phyloP scores from a whole-genome alignment of 2,329 filamentous ascomycete genomes.

The Fusarium transvaalense region DNA sequence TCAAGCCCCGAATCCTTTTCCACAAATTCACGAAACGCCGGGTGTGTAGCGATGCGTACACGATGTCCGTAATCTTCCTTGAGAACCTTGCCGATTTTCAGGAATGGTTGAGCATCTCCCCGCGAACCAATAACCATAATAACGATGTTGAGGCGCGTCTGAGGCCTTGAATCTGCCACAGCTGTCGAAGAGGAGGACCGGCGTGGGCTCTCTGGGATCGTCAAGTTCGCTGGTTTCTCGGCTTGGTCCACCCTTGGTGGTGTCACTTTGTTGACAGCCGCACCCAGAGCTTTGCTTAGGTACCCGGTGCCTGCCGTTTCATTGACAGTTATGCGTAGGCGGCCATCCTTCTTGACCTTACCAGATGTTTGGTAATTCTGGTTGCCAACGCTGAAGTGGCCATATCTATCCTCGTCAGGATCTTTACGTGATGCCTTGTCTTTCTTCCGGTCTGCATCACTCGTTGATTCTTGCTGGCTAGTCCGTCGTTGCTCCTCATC shows the following conservation, averaged over 20 bases:
- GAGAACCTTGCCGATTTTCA: slow-evolving; percentile 79
- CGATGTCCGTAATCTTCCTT: slow-evolving; percentile 79
- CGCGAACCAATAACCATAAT: slow-evolving; percentile 86
- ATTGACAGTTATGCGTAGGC: slow-evolving; percentile 78
- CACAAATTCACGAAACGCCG: slow-evolving; percentile 81
- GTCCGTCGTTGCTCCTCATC: slow-evolving; percentile 17
- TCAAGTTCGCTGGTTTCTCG: slow-evolving; percentile 18
- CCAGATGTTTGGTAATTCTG: slow-evolving; percentile 74
- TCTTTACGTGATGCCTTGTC: slow-evolving; percentile 4
- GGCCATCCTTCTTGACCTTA: slow-evolving; percentile 75
- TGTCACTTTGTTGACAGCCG: slow-evolving; percentile 63
- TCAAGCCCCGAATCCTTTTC: slow-evolving; percentile 79
- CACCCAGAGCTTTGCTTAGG: slow-evolving; percentile 78
- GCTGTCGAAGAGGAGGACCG: slow-evolving; percentile 52
- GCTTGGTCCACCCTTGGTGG: slow-evolving; percentile 17
- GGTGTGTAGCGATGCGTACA: slow-evolving; percentile 83
- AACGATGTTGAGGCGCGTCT: slow-evolving; percentile 78
- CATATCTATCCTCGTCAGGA: slow-evolving; percentile 46
- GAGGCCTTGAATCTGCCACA: slow-evolving; percentile 49
- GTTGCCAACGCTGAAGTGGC: slow-evolving; percentile 69
- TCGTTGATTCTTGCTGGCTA: background rate
- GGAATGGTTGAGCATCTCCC: slow-evolving; percentile 84
- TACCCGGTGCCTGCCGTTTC: slow-evolving; percentile 78
- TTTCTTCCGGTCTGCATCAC: slow-evolving; percentile 10
- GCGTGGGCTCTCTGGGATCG: slow-evolving; percentile 29